These are phyloP conservation scores for Kandelia obovata DNA, from an alignment of 345 rosid genomes.

Conservation along the genomic window DNA sequence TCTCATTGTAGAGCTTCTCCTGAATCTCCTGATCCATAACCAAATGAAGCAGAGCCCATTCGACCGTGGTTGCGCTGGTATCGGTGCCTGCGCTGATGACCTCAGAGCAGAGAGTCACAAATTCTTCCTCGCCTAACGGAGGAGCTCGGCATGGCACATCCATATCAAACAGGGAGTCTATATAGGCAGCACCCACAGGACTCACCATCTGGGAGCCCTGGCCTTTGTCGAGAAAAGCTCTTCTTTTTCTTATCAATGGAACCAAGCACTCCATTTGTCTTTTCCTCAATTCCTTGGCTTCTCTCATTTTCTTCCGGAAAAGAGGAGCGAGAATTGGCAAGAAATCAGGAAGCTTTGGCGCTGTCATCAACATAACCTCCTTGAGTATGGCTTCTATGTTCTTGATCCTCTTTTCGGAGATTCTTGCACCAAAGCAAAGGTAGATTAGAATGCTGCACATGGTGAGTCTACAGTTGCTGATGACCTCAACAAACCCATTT, in stretches of 20 bases:
- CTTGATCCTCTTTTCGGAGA: slow-evolving; percentile 19
- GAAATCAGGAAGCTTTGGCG: slow-evolving; percentile 26
- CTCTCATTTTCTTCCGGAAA: slow-evolving; percentile 19
- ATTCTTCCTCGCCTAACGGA: slow-evolving; percentile 60
- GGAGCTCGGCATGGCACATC: slow-evolving; percentile 40
- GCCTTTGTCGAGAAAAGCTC: slow-evolving; percentile 17
- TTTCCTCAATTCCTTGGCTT: slow-evolving; percentile 20
- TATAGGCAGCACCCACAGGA: slow-evolving; percentile 82
- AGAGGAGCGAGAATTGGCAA: slow-evolving; percentile 24
- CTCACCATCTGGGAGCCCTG: slow-evolving; percentile 23
- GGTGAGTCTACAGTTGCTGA: slow-evolving; percentile 23
- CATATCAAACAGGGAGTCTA: slow-evolving; percentile 68
- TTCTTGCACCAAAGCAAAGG: slow-evolving; percentile 32
- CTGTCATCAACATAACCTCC: slow-evolving; percentile 29
- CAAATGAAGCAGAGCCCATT: slow-evolving; percentile 79
- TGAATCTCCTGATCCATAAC: slow-evolving; percentile 66
- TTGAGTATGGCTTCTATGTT: slow-evolving; percentile 18
- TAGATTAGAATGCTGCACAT: slow-evolving; percentile 24
- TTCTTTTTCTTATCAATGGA: slow-evolving; percentile 25
- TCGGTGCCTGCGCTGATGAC: slow-evolving; percentile 92
- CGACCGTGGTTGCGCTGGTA: slow-evolving; percentile 77
- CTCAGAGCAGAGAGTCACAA: slow-evolving; percentile 82
- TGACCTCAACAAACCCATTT: slow-evolving; percentile 24
- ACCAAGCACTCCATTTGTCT: slow-evolving; percentile 28
- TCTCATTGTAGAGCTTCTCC: slow-evolving; percentile 60